phyloP scores from a whole-genome alignment of 306 rosid genomes.

The Rosa rugosa region DNA sequence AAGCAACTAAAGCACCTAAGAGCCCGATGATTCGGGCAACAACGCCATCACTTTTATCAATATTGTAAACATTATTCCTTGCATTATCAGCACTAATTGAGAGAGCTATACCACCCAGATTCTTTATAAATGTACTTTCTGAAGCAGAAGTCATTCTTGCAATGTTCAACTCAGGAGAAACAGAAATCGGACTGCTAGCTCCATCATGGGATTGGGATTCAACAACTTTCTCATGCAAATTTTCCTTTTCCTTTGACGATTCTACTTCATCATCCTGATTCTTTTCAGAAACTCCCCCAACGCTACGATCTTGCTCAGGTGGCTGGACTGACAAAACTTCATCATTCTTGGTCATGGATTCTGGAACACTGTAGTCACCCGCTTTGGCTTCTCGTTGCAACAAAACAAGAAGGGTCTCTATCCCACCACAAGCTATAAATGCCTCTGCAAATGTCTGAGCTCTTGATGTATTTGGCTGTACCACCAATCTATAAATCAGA shows the following conservation, averaged over 20 bases:
- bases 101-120: conserved; percentile 91
- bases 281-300: conserved; percentile 38
- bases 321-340: conserved; percentile 33
- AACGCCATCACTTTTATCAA: conserved; percentile 85
- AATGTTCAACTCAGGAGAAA: conserved; percentile 43
- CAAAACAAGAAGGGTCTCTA: conserved; percentile 93
- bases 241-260: conserved; percentile 43
- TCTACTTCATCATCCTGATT: conserved; percentile 42
- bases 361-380: conserved; percentile 61
- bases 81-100: conserved; percentile 94
- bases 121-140: conserved; percentile 50
- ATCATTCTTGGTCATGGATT: conserved; percentile 34
- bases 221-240: conserved; percentile 42
- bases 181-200: conserved; percentile 35
- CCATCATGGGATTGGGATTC: conserved; percentile 48
- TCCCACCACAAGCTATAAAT: conserved; percentile 80
- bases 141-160: conserved; percentile 57
- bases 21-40: conserved; percentile 81
- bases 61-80: conserved; percentile 89
- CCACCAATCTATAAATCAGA: conserved; percentile 86
- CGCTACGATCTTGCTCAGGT: conserved; percentile 39
- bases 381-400: conserved; percentile 86
- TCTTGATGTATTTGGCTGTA: conserved; percentile 83
- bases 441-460: conserved; percentile 88
- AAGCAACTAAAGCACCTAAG: conserved; percentile 82